Base-by-base conservation (phyloP, 129 eudicot species). In the Calendula officinalis region DNA sequence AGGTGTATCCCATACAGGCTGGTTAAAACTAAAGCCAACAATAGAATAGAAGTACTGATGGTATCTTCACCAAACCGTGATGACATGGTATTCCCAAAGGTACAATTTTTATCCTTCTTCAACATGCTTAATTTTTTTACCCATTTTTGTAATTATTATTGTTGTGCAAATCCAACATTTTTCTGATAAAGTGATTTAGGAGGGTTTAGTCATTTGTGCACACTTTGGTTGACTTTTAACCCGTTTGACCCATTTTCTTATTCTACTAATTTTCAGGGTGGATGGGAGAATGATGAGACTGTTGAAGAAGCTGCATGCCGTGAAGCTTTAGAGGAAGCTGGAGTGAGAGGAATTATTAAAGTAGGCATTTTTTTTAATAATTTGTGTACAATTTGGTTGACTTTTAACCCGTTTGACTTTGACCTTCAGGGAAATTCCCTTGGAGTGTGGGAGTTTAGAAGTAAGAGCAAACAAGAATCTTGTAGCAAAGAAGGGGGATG, bases 271-370 rank as follows among this genome's bases (percentile, higher is more conserved):
- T 71, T 15, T 40, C 52, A 84, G 91, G 91, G 91, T 72, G 91
- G 91, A 69, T 85, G 91, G 91, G 91, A 85, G 71, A 69, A 81
- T 42, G 87, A 85, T 12, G 91, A 85, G 72, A 81, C 84, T 65
- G 78, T 85, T 40, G 80, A 78, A 67, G 84, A 85, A 75, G 91
- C 91, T 38, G 91, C 91, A 34, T 68, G 80, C 39, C 87, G 91
- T 6, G 91, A 85, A 78, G 91, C 91, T 33, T 69, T 81, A 68
- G 91, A 85, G 78, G 91, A 85, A 78, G 91, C 91, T 27, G 91
- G 91, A 67, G 84, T 85, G 44, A 78, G 64, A 70, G 91, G 91
- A 72, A 62, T 27, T 34, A 68, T 85, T 37, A 68, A 81, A 61
- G 91, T 76, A 71, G 54, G 80, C 54, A 32, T 32, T 44, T 47